A percentile compares a stretch with the other conserved stretches of the same genome.
These are phyloP conservation scores for Alternaria burnsii DNA, from an alignment of 2,329 filamentous ascomycete species.

Conservation along the genomic window DNA sequence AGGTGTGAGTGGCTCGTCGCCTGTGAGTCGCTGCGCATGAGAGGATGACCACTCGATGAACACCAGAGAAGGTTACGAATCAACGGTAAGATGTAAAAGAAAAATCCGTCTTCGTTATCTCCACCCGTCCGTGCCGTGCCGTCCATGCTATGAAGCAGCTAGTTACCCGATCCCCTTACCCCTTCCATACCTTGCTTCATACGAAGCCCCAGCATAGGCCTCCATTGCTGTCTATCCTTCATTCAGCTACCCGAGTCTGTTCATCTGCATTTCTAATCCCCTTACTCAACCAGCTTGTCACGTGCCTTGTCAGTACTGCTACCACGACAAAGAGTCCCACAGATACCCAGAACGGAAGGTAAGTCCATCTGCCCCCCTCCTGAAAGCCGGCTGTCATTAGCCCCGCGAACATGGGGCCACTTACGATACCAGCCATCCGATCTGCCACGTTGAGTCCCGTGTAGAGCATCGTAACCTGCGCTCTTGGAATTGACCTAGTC, in stretches of 20 bases:
- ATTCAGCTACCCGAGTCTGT: background rate
- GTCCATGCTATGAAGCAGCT: no score
- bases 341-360: background rate
- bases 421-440: background rate
- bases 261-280: background rate
- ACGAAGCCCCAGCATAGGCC: no score
- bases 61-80: no score
- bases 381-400: background rate
- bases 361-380: background rate
- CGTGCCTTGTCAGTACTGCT: background rate
- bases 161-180: background rate
- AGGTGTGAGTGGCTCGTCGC: no score
- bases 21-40: no score
- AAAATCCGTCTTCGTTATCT: no score
- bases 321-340: background rate
- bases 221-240: background rate
- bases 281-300: background rate
- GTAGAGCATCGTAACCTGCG: background rate
- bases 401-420: background rate
- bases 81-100: no score
- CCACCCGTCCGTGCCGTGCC: no score
- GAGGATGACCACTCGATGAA: no score
- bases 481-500: background rate
- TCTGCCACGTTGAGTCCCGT: background rate
- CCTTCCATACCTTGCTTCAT: background rate